Percentiles rank a stretch among this genome's conserved stretches.
Evolutionary conservation across 768 basidiomycete genomes (phyloP).

Genomic region (Hygrocybe punicea): DNA sequence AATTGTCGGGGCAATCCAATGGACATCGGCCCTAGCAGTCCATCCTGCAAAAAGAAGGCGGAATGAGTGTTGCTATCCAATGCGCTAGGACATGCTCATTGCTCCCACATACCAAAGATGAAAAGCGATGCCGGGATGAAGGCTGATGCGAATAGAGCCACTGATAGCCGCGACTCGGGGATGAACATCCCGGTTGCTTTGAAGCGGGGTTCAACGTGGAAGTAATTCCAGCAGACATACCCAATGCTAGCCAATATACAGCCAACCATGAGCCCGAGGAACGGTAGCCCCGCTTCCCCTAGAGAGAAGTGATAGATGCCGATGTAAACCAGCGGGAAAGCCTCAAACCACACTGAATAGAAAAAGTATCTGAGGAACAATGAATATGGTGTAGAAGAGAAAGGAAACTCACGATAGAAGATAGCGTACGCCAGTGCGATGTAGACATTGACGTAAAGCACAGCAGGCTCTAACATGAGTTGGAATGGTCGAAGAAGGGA

Average conservation of each 20-base stretch:
- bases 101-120: slow-evolving; percentile 33
- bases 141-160: slow-evolving; percentile 31
- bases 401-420: not conserved
- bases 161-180: slow-evolving; percentile 32
- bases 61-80: too few relatives aligned
- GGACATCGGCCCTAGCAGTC: slow-evolving; percentile 25
- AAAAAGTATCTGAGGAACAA: slow-evolving; percentile 18
- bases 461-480: slow-evolving; percentile 30
- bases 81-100: too few relatives aligned
- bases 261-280: slow-evolving; percentile 26
- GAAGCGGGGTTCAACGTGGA: slow-evolving; percentile 20
- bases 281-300: slow-evolving; percentile 30
- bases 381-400: not conserved
- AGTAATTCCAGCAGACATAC: slow-evolving; percentile 21
- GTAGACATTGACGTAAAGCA: slow-evolving; percentile 30
- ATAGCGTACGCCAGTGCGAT: slow-evolving; percentile 28
- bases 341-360: slow-evolving; percentile 35
- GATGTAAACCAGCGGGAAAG: slow-evolving; percentile 33
- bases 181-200: slow-evolving; percentile 12
- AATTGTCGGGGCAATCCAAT: slow-evolving; percentile 37
- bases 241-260: slow-evolving; percentile 17
- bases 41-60: not conserved
- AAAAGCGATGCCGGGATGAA: slow-evolving; percentile 34
- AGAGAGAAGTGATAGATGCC: slow-evolving; percentile 33
- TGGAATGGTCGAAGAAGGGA: slow-evolving; percentile 31